Percentiles rank a stretch among this genome's conserved stretches.
These are phyloP conservation scores for Lepidium didymum DNA, from an alignment of 345 rosid genomes.

Conservation along the genomic window DNA sequence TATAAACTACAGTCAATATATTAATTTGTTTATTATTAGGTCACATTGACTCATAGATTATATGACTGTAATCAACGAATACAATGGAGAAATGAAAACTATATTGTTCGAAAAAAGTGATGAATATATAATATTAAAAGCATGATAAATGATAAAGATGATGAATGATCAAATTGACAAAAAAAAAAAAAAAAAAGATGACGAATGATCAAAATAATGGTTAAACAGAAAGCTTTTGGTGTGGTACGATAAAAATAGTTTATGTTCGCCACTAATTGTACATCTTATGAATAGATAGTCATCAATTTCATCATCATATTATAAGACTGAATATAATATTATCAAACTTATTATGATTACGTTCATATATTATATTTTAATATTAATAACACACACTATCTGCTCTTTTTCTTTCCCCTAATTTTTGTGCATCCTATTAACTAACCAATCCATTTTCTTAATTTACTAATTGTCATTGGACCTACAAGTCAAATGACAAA, in stretches of 20 bases:
- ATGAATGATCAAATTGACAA: too few species aligned
- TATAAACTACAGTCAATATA: background rate
- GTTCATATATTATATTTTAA: background rate
- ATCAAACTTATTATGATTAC: background rate
- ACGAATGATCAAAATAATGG: background rate
- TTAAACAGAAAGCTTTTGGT: conserved; percentile 11
- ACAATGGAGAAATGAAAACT: background rate
- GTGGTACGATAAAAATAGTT: conserved; percentile 19
- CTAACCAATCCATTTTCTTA: too few species aligned
- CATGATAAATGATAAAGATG: too few species aligned
- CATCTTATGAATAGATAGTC: background rate
- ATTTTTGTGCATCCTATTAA: background rate
- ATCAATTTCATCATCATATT: background rate
- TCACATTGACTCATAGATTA: background rate
- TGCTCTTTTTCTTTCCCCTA: background rate
- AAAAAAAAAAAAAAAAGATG: too few species aligned
- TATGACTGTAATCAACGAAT: background rate
- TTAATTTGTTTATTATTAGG: background rate
- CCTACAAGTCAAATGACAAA: too few species aligned
- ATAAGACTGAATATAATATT: background rate
- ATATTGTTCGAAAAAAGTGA: background rate
- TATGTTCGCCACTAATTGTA: conserved; percentile 17
- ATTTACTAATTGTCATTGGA: too few species aligned
- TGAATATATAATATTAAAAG: background rate
- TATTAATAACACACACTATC: background rate